A percentile compares a stretch with the other conserved stretches of the same genome.
phyloP scores from a whole-genome alignment of 202 grass and related monocot genomes.

The Schoenoplectus triqueter region DNA sequence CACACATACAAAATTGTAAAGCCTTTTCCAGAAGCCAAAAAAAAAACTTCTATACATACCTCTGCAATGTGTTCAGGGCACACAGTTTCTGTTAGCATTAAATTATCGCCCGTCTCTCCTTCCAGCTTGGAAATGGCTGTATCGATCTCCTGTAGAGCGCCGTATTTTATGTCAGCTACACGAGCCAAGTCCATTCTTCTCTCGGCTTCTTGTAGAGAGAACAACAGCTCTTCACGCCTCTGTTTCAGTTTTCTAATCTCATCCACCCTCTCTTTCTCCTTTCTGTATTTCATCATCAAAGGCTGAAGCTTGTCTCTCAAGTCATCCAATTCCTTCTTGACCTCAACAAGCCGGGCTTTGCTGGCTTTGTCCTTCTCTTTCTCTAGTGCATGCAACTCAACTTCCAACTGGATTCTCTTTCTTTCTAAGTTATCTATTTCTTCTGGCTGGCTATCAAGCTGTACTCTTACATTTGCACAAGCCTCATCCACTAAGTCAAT shows the following conservation, averaged over 20 bases:
- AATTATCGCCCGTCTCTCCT: constrained; percentile 78
- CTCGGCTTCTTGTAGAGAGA: constrained; percentile 84
- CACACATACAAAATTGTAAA: background rate
- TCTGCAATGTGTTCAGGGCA: constrained; percentile 95
- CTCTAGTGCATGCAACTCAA: constrained; percentile 86
- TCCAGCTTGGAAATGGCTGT: constrained; percentile 75
- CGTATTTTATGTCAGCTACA: constrained; percentile 84
- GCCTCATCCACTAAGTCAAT: constrained; percentile 67
- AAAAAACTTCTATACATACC: constrained; percentile 38
- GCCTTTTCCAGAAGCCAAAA: background rate
- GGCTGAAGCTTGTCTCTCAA: constrained; percentile 93
- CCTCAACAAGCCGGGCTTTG: constrained; percentile 80
- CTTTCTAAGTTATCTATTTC: constrained; percentile 91
- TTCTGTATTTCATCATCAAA: constrained; percentile 83
- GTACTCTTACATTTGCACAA: constrained; percentile 55
- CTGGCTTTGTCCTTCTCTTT: constrained; percentile 95
- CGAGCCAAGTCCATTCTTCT: constrained; percentile 88
- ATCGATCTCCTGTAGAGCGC: constrained; percentile 78
- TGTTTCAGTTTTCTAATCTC: constrained; percentile 92
- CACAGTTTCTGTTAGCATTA: constrained; percentile 94
- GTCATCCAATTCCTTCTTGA: constrained; percentile 83
- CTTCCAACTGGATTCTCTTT: constrained; percentile 90
- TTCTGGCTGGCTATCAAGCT: constrained; percentile 95
- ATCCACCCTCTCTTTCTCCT: constrained; percentile 94
- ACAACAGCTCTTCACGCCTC: constrained; percentile 74